Base-by-base conservation (phyloP, 768 basidiomycete species). In the Pulveroboletus ravenelii region DNA sequence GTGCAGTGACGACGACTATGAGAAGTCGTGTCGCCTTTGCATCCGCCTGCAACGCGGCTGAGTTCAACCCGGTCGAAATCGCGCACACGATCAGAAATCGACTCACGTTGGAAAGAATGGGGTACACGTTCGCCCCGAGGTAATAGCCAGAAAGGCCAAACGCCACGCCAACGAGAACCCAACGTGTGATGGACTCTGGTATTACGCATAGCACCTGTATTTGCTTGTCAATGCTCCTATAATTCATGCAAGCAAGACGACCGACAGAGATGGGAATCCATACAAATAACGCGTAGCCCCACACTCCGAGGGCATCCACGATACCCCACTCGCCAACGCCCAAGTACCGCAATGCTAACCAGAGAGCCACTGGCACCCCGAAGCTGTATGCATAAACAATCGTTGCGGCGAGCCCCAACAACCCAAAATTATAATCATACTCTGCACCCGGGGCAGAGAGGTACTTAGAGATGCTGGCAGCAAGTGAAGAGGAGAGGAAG, bases 401-500 rank as follows among this genome's bases (percentile, higher is more conserved):
- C 1, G 85, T 79, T 3, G 90, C 80, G 3, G 91, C 90, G 17
- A 89, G 84, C 25, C 85, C 85, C 18, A 98, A 76, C 30, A 95
- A 71, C 29, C 83, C 82, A 69, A 97, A 94, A 67, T 97, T 82
- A 61, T 94, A 95, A 54, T 84, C 85, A 60, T 84, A 83, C 32
- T 74, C 74, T 18, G 71, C 59, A 3, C 68, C 73, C 3, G 78
- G 71, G 23, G 78, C 70, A 27, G 89, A 87, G 36, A 97, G 80
- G 70, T 93, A 97, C n/a, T 82, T 78, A 2, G 87, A 75, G 57
- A 98, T 86, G 41, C 91, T 91, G 14, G 90, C 84, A 8, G 87
- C 90, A 35, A 98, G 84, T 31, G 90, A 93, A 2, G 95, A 96
- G 23, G 89, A 94, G 51, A 96, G 81, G 74, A 94, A 97, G 52